Base-by-base conservation (phyloP, 202 grass and related monocot species). In the Saccharum hybrid region DNA sequence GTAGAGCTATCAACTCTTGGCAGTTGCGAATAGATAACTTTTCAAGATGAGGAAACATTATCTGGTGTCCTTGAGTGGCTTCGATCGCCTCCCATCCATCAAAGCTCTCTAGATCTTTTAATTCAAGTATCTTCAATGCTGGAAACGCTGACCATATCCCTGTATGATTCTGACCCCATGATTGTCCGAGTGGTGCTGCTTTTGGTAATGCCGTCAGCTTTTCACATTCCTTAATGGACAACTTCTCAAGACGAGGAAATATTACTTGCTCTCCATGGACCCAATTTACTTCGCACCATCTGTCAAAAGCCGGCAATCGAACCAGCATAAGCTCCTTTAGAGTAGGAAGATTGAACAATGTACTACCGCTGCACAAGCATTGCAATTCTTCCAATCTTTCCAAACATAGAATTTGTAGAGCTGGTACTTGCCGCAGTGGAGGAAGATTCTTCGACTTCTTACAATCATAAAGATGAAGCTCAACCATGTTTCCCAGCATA, bases 221-320 rank as follows among this genome's bases (percentile, higher is more conserved):
- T 16, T 3, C 3, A 54, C 72, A 84, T 0, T 2, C 0, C 4
- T 0, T 0, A 56, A 83, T n/a, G 19, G 0, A 14, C 62, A 83
- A 42, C 36, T 59, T 43, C 22, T 71, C 22, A 42, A 71, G 67
- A 2, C 2, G 49, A 61, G 79, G 79, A 71, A 81, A 81, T 12
- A 45, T 19, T n/a, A 54, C 31, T 0, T 51, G 26, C 14, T 73
- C 26, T 12, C 30, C 0, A 7, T 37, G 30, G 14, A 9, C 1
- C 26, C 14, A 66, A 0, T 66, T 48, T 51, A 11, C 13, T 10
- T 82, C n/a, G 16, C n/a, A 72, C 74, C 54, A 85, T n/a, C 5
- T 3, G 0, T 71, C 41, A 22, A 63, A 71, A 18, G 42, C 9
- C 0, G 10, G 0, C 37, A 61, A 5, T 7, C 2, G 0, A 3